Conservation (phyloP, 352 stramenopile genomes). For the Lagenidium sp. region DNA sequence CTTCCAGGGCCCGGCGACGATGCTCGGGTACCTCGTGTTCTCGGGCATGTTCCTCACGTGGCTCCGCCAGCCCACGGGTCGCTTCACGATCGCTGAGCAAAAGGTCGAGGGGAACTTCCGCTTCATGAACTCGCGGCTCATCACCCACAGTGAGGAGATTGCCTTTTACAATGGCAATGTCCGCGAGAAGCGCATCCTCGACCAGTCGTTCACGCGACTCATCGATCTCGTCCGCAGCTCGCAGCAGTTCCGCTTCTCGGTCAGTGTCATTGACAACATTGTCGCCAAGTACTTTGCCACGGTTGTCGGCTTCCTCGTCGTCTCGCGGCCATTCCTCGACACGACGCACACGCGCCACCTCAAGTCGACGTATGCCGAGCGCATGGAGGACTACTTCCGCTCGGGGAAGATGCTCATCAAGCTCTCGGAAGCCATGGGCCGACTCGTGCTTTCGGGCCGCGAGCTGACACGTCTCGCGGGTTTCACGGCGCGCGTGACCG, state of each 20-base stretch:
- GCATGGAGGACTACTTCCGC: slow-evolving; percentile 83
- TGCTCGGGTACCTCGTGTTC: slow-evolving; percentile 38
- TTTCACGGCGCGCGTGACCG: slow-evolving; percentile 66
- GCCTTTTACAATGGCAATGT: slow-evolving; percentile 89
- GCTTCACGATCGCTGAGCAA: slow-evolving; percentile 76
- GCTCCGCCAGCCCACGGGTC: slow-evolving; percentile 46
- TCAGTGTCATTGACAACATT: slow-evolving; percentile 79
- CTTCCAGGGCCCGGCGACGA: slow-evolving; percentile 56
- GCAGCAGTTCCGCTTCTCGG: slow-evolving; percentile 80
- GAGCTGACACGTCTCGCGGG: slow-evolving; percentile 78
- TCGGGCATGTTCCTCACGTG: slow-evolving; percentile 41
- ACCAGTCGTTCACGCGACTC: slow-evolving; percentile 56
- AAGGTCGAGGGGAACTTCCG: slow-evolving; percentile 80
- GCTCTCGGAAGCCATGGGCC: slow-evolving; percentile 74
- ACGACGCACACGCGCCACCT: slow-evolving; percentile 34
- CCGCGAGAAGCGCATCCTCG: slow-evolving; percentile 68
- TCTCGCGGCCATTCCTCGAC: slow-evolving; percentile 72
- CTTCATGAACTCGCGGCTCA: slow-evolving; percentile 83
- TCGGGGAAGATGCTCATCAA: slow-evolving; percentile 85
- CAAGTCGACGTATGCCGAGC: slow-evolving; percentile 58
- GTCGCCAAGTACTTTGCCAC: slow-evolving; percentile 85
- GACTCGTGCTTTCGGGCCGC: slow-evolving; percentile 75
- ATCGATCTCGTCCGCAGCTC: slow-evolving; percentile 58
- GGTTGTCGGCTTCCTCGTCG: slow-evolving; percentile 69
- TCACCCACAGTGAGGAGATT: slow-evolving; percentile 87